Evolutionary conservation across 2,329 filamentous ascomycete species (phyloP).

Genomic region (Hymenoscyphus infarciens): DNA sequence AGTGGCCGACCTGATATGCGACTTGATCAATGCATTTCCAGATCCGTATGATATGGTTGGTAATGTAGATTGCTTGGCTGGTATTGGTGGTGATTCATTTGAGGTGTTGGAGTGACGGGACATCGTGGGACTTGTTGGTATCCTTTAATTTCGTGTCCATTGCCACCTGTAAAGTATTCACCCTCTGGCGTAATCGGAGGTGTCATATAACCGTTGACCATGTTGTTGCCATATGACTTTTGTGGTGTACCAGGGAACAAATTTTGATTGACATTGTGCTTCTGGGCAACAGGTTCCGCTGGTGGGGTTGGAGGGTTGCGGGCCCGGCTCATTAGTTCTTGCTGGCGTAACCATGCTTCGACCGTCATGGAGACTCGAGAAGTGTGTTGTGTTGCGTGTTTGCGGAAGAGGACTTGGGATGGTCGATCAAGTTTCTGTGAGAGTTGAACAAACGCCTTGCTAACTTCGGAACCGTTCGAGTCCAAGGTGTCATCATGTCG

Average conservation of each 20-base stretch:
- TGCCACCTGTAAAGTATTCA: slow-evolving; percentile 43
- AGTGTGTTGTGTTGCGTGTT: slow-evolving; percentile 64
- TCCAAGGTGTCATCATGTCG: slow-evolving; percentile 68
- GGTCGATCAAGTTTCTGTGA: slow-evolving; percentile 61
- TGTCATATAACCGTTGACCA: slow-evolving; percentile 74
- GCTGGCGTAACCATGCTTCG: slow-evolving; percentile 63
- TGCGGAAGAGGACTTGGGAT: slow-evolving; percentile 63
- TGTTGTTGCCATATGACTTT: slow-evolving; percentile 63
- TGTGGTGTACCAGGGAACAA: slow-evolving; percentile 74
- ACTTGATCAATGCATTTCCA: slow-evolving; percentile 32
- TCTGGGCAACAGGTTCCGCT: slow-evolving; percentile 46
- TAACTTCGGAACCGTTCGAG: slow-evolving; percentile 65
- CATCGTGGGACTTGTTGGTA: slow-evolving; percentile 42
- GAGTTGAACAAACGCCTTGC: slow-evolving; percentile 54
- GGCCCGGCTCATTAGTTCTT: slow-evolving; percentile 52
- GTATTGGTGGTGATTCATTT: slow-evolving; percentile 42
- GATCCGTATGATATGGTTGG: slow-evolving; percentile 45
- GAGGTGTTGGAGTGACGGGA: slow-evolving; percentile 60
- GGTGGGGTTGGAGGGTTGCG: slow-evolving; percentile 62
- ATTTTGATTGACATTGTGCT: slow-evolving; percentile 43
- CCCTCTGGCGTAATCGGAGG: slow-evolving; percentile 82
- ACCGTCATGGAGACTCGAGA: slow-evolving; percentile 62
- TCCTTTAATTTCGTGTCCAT: slow-evolving; percentile 28
- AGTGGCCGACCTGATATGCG: neutral
- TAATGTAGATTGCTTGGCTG: slow-evolving; percentile 39